These are phyloP conservation scores for Candida stauntonica DNA, from an alignment of 805 yeast species.

Conservation along the genomic window DNA sequence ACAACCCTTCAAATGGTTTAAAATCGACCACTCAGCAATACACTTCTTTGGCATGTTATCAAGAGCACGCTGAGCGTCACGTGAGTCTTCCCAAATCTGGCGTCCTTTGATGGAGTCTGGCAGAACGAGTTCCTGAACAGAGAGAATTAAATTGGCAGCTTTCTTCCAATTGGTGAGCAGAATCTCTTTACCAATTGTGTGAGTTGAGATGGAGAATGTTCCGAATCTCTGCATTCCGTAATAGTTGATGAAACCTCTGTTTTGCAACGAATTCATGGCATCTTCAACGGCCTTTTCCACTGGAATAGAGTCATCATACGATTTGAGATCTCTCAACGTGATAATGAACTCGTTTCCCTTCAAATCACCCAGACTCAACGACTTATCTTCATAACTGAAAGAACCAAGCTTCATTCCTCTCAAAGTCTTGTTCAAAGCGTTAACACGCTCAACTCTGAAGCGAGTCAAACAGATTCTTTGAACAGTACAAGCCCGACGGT, in stretches of 20 bases:
- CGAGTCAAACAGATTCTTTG: constrained; percentile 71
- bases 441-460: constrained; percentile 69
- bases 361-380: constrained; percentile 75
- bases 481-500: constrained; percentile 91
- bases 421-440: constrained; percentile 68
- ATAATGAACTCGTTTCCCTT: constrained; percentile 86
- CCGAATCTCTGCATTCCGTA: constrained; percentile 99
- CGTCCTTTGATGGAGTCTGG: constrained; percentile 86
- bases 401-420: constrained; percentile 79
- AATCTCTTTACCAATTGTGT: constrained; percentile 71
- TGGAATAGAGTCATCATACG: constrained; percentile 29
- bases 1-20: constrained; percentile 55
- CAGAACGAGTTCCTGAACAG: constrained; percentile 79
- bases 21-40: constrained; percentile 75
- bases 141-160: constrained; percentile 72
- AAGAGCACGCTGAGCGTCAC: constrained; percentile 60
- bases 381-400: constrained; percentile 58
- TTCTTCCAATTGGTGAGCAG: constrained; percentile 71
- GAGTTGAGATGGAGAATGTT: constrained; percentile 90
- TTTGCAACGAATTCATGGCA: constrained; percentile 54
- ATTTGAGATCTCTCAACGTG: constrained; percentile 69
- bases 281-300: constrained; percentile 44
- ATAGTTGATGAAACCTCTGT: constrained; percentile 84
- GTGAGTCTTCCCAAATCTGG: constrained; percentile 70
- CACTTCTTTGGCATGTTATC: constrained; percentile 82